Evolutionary conservation across 2,329 filamentous ascomycete genomes (phyloP).

Genomic region (Emmonsia crescens): DNA sequence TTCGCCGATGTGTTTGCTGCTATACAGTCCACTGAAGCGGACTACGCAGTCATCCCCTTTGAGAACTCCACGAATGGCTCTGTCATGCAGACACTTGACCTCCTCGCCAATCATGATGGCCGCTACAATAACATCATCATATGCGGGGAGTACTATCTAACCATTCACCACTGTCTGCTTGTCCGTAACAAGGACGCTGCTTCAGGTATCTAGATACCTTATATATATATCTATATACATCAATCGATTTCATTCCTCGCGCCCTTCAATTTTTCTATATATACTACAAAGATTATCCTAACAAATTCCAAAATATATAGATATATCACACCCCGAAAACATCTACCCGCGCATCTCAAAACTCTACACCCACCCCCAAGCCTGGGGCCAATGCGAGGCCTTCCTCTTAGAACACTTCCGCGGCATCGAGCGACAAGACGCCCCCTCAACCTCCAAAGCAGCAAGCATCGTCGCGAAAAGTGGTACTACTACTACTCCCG

Average conservation of each 20-base stretch:
- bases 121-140: constrained; percentile 60
- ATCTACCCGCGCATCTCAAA: constrained; percentile 54
- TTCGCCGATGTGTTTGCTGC: constrained; percentile 62
- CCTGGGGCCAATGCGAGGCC: constrained; percentile 76
- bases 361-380: constrained; percentile 89
- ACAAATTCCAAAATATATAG: neutral
- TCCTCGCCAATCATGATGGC: constrained; percentile 63
- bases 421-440: constrained; percentile 68
- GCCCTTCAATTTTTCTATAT: neutral
- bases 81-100: constrained; percentile 80
- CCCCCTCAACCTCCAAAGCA: constrained; percentile 73
- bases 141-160: constrained; percentile 73
- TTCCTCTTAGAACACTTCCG: constrained; percentile 64
- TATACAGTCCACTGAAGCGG: constrained; percentile 55
- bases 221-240: neutral
- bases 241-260: no score
- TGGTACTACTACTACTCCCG: neutral
- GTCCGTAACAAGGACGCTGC: constrained; percentile 29
- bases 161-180: constrained; percentile 79
- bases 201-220: neutral
- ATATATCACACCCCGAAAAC: constrained; percentile 9
- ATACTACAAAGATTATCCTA: neutral
- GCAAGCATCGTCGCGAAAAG: constrained; percentile 61
- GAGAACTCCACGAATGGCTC: constrained; percentile 94
- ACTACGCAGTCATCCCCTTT: constrained; percentile 78